Conservation (phyloP, 352 stramenopile species). For the Bremia lactucae region DNA sequence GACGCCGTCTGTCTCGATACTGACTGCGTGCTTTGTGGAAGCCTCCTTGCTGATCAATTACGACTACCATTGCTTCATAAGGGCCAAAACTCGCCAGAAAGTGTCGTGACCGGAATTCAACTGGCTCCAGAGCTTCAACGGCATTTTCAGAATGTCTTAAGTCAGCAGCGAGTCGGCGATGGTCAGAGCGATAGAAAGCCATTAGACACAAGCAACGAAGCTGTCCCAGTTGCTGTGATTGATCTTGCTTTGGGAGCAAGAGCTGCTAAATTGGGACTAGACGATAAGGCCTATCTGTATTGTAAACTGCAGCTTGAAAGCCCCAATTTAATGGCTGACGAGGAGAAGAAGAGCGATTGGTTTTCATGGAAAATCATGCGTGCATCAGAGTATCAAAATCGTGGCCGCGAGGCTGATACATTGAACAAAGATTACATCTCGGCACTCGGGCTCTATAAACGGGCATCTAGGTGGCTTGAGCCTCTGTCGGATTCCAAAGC, state of each 20-base stretch:
- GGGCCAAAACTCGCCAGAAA: background rate
- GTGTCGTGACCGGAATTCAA: slow-evolving; percentile 11
- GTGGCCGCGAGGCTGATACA: slow-evolving; percentile 53
- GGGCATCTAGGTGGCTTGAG: slow-evolving; percentile 45
- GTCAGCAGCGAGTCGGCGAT: background rate
- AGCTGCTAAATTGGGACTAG: slow-evolving; percentile 12
- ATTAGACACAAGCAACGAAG: slow-evolving; percentile 3
- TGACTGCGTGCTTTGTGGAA: slow-evolving; percentile 11
- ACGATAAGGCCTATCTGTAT: slow-evolving; percentile 10
- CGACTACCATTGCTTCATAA: background rate
- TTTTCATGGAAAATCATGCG: slow-evolving; percentile 40
- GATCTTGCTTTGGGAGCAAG: slow-evolving; percentile 16
- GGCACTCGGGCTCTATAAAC: slow-evolving; percentile 30
- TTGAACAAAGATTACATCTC: slow-evolving; percentile 19
- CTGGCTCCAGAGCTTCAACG: slow-evolving; percentile 20
- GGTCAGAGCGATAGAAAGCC: background rate
- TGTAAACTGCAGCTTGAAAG: slow-evolving; percentile 23
- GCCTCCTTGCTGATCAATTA: slow-evolving; percentile 11
- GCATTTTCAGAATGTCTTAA: slow-evolving; percentile 10
- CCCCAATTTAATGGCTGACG: background rate
- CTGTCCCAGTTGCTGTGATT: slow-evolving; percentile 19
- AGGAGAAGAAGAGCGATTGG: slow-evolving; percentile 18
- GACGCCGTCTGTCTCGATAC: slow-evolving; percentile 8
- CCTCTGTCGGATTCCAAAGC: slow-evolving; percentile 14
- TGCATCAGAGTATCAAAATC: slow-evolving; percentile 31